A percentile compares a stretch with the other conserved stretches of the same genome.
Conservation (phyloP, 805 yeast genomes). For the Kodamaea fukazawae region DNA sequence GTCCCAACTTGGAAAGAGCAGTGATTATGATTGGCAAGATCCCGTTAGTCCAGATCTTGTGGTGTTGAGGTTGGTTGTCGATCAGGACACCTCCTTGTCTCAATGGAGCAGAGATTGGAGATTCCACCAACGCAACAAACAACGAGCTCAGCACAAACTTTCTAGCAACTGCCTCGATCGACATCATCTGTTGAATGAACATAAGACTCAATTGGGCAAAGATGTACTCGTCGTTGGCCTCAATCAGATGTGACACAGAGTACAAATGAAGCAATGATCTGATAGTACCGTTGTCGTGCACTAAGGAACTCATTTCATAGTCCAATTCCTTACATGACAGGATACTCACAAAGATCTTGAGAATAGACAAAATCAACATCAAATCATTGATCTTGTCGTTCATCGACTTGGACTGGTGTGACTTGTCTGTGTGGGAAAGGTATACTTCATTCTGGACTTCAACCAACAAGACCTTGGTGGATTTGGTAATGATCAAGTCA, state of each 20-base stretch:
- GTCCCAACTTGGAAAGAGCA: conserved; percentile 61
- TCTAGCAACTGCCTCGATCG: conserved; percentile 62
- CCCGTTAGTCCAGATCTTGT: conserved; percentile 85
- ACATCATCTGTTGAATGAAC: conserved; percentile 66
- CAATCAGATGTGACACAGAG: conserved; percentile 62
- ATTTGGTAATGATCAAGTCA: conserved; percentile 61
- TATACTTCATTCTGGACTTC: conserved; percentile 58
- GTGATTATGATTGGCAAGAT: conserved; percentile 64
- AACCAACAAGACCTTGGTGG: conserved; percentile 57
- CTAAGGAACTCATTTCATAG: conserved; percentile 47
- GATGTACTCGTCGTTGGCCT: conserved; percentile 59
- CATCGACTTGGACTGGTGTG: conserved; percentile 33
- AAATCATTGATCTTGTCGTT: conserved; percentile 62
- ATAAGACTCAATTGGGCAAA: conserved; percentile 71
- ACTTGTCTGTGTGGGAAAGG: conserved; percentile 33
- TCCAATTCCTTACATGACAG: conserved; percentile 48
- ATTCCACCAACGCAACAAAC: conserved; percentile 63
- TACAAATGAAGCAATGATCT: conserved; percentile 62
- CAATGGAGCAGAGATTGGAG: conserved; percentile 65
- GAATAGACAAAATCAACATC: conserved; percentile 58
- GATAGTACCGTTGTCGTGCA: conserved; percentile 59
- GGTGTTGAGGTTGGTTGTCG: conserved; percentile 52
- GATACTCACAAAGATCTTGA: conserved; percentile 53
- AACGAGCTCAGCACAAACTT: conserved; percentile 62
- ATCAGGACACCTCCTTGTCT: conserved; percentile 64